Conservation (phyloP, 2,329 filamentous ascomycete genomes). For the Alternaria sp. region DNA sequence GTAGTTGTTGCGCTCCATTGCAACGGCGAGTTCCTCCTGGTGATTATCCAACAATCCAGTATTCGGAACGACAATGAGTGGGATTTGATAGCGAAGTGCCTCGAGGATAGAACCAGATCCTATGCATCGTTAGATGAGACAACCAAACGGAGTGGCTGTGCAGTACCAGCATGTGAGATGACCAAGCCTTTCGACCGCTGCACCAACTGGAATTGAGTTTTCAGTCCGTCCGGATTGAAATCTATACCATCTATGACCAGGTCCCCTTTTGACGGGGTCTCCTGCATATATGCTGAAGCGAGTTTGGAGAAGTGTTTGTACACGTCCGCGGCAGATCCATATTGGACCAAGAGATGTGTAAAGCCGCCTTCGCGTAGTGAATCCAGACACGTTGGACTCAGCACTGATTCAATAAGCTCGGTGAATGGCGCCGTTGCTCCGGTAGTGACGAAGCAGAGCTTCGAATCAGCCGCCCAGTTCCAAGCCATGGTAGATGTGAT, state of each 20-base stretch:
- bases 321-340: conserved; percentile 68
- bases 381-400: conserved; percentile 68
- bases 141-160: neutral
- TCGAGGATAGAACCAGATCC: conserved; percentile 91
- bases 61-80: conserved; percentile 91
- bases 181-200: conserved; percentile 71
- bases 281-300: conserved; percentile 23
- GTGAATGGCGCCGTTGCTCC: conserved; percentile 89
- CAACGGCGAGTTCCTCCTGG: conserved; percentile 82
- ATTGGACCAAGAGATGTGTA: conserved; percentile 78
- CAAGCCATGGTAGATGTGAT: conserved; percentile 22
- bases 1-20: conserved; percentile 77
- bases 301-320: conserved; percentile 52
- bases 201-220: conserved; percentile 63
- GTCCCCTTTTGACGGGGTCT: conserved; percentile 7
- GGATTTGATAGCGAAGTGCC: conserved; percentile 73
- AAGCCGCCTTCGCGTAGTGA: conserved; percentile 67
- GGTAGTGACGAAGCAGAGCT: conserved; percentile 82
- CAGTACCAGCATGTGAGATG: conserved; percentile 85
- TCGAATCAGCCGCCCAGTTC: conserved; percentile 36
- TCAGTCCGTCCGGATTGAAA: conserved; percentile 68
- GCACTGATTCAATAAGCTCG: conserved; percentile 69
- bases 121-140: conserved; percentile 48
- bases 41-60: conserved; percentile 83
- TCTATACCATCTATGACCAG: conserved; percentile 66